Evolutionary conservation across 2,329 filamentous ascomycete species (phyloP).

Genomic region (Zasmidium angulare): DNA sequence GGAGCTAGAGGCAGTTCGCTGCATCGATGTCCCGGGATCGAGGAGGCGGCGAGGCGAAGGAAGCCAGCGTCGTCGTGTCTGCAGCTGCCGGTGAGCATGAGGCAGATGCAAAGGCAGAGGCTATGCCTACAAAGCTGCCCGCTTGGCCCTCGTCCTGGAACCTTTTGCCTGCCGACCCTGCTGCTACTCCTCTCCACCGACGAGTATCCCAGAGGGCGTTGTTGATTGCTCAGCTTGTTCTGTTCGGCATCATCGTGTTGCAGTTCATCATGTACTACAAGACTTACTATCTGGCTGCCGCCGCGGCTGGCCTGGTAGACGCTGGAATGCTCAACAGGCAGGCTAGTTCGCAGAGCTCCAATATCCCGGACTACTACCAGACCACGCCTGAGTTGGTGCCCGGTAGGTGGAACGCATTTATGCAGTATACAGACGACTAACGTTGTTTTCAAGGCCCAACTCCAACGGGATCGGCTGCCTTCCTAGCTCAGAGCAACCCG

Average conservation of each 20-base stretch:
- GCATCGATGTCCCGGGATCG: no score
- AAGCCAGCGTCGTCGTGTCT: no score
- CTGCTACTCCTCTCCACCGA: background rate
- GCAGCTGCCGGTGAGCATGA: background rate
- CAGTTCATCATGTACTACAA: slow-evolving; percentile 35
- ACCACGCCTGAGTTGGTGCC: slow-evolving; percentile 57
- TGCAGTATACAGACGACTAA: slow-evolving; percentile 5
- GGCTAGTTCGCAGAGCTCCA: slow-evolving; percentile 18
- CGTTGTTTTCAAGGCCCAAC: slow-evolving; percentile 56
- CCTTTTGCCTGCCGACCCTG: background rate
- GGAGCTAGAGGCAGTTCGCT: no score
- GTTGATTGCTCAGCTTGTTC: slow-evolving; percentile 22
- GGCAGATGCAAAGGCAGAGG: background rate
- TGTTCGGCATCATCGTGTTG: slow-evolving; percentile 28
- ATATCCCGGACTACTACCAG: slow-evolving; percentile 64
- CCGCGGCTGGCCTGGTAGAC: slow-evolving; percentile 23
- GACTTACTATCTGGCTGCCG: slow-evolving; percentile 29
- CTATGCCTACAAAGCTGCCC: slow-evolving; percentile 1
- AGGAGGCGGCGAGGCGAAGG: no score
- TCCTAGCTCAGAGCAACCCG: slow-evolving; percentile 69
- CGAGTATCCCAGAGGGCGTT: background rate
- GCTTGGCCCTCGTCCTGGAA: background rate
- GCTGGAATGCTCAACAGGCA: slow-evolving; percentile 18
- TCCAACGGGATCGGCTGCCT: slow-evolving; percentile 67
- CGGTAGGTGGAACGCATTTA: slow-evolving; percentile 22